Percentiles rank a stretch among this genome's conserved stretches.
phyloP scores from a whole-genome alignment of 148 eudicot species.

The Cornus kousa region DNA sequence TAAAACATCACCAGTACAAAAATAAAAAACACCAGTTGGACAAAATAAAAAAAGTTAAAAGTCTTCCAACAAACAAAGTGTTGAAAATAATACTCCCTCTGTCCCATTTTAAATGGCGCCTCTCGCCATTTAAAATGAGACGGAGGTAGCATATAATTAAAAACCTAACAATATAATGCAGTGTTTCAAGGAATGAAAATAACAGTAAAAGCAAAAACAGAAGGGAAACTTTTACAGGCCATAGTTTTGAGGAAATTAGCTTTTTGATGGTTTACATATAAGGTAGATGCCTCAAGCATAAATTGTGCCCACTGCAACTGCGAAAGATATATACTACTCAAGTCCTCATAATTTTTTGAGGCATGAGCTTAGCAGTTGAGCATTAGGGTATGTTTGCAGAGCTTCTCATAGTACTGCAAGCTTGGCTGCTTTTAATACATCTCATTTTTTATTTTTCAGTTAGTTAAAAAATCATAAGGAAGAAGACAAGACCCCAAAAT shows the following conservation, averaged over 20 bases:
- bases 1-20: too few species aligned
- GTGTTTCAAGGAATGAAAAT: too few species aligned
- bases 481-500: neutral
- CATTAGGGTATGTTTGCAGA: neutral
- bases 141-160: too few species aligned
- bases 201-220: too few species aligned
- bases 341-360: neutral
- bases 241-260: neutral
- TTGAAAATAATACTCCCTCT: too few species aligned
- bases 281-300: neutral
- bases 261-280: too few species aligned
- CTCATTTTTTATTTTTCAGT: neutral
- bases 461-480: neutral
- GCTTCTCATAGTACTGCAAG: neutral
- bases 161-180: too few species aligned
- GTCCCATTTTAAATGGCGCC: too few species aligned
- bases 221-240: neutral
- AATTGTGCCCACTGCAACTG: neutral
- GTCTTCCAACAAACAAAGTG: too few species aligned
- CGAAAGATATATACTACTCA: neutral
- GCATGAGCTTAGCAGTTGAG: neutral
- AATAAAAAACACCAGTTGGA: too few species aligned
- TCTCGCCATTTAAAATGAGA: too few species aligned
- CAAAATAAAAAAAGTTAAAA: too few species aligned
- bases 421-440: neutral